These are phyloP conservation scores for Leccinum insigne DNA, from an alignment of 1,284 basidiomycete genomes.

Conservation along the genomic window DNA sequence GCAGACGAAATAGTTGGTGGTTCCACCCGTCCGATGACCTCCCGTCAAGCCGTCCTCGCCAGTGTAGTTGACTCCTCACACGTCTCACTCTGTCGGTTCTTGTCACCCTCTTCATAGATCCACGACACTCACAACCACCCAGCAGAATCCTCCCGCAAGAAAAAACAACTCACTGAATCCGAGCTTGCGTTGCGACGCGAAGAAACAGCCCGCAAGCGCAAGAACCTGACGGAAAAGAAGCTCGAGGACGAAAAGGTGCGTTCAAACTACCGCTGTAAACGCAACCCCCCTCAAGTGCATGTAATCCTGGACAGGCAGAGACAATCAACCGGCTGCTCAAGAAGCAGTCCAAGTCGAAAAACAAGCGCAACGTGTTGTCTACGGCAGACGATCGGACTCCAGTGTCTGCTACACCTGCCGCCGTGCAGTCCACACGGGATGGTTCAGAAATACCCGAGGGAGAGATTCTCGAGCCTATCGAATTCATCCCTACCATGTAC, in stretches of 20 bases:
- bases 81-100: slow-evolving; percentile 42
- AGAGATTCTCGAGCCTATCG: slow-evolving; percentile 34
- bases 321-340: slow-evolving; percentile 92
- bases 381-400: slow-evolving; percentile 48
- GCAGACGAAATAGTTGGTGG: slow-evolving; percentile 35
- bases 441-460: slow-evolving; percentile 34
- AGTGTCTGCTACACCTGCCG: slow-evolving; percentile 31
- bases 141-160: slow-evolving; percentile 61
- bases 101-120: not conserved
- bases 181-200: slow-evolving; percentile 82
- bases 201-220: slow-evolving; percentile 85
- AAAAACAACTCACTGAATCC: slow-evolving; percentile 79
- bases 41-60: slow-evolving; percentile 70
- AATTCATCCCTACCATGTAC: slow-evolving; percentile 52
- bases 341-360: slow-evolving; percentile 76
- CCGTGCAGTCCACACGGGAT: slow-evolving; percentile 31
- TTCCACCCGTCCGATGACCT: slow-evolving; percentile 56
- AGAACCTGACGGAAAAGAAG: slow-evolving; percentile 87
- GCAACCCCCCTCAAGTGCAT: not conserved
- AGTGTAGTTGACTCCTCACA: slow-evolving; percentile 66
- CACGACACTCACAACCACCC: slow-evolving; percentile 6
- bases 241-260: slow-evolving; percentile 88
- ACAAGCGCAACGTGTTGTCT: slow-evolving; percentile 56
- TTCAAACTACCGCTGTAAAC: not conserved
- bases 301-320: slow-evolving; percentile 52